A percentile compares a stretch with the other conserved stretches of the same genome.
These are phyloP conservation scores for Penicillium sclerotigenum DNA, from an alignment of 2,329 filamentous ascomycete species.

Conservation along the genomic window DNA sequence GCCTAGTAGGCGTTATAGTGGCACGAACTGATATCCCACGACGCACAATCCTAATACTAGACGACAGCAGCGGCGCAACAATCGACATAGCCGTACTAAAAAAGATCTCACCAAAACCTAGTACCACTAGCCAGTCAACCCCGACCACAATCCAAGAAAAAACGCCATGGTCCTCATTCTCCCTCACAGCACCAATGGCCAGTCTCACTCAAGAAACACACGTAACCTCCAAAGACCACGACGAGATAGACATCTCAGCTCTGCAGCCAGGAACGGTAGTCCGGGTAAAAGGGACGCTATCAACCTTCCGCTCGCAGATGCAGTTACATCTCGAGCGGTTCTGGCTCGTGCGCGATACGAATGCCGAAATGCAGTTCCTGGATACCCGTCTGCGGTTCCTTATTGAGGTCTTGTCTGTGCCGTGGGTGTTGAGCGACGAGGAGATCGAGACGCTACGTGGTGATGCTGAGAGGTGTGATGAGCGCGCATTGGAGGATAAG, in stretches of 20 bases:
- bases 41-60: conserved; percentile 53
- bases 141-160: conserved; percentile 24
- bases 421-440: conserved; percentile 51
- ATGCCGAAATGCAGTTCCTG: conserved; percentile 55
- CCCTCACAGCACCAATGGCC: not conserved
- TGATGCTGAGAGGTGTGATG: conserved; percentile 42
- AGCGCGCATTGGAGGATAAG: conserved; percentile 38
- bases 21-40: conserved; percentile 55
- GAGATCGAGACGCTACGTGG: conserved; percentile 44
- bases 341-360: conserved; percentile 49
- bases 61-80: conserved; percentile 59
- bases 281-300: conserved; percentile 57
- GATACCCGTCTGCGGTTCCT: conserved; percentile 50
- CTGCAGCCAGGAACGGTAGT: conserved; percentile 52
- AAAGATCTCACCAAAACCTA: conserved; percentile 11
- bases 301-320: conserved; percentile 48
- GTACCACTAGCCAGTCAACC: conserved; percentile 16
- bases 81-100: conserved; percentile 54
- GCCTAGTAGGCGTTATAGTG: conserved; percentile 67
- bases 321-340: conserved; percentile 57
- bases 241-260: conserved; percentile 45
- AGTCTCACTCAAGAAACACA: conserved; percentile 12
- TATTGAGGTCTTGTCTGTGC: conserved; percentile 48
- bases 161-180: conserved; percentile 1
- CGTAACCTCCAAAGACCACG: conserved; percentile 28